Percentiles rank a stretch among this genome's conserved stretches.
phyloP scores from a whole-genome alignment of 768 basidiomycete species.

The Phaeolepiota aurea region DNA sequence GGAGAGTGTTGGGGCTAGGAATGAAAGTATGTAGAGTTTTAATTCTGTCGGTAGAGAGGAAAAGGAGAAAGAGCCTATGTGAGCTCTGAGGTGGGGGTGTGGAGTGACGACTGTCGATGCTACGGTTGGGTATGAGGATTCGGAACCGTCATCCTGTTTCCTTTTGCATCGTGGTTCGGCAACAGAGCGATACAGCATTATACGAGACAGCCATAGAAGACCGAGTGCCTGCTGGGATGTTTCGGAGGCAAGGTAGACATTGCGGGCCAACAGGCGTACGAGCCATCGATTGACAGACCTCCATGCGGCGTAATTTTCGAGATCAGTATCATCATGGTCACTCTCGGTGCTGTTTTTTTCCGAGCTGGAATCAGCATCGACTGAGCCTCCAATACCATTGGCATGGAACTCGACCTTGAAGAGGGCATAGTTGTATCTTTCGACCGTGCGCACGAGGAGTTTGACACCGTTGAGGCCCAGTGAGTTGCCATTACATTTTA shows the following conservation, averaged over 20 bases:
- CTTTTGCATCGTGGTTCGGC: slow-evolving; percentile 1
- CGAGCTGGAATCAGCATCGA: slow-evolving; percentile 6
- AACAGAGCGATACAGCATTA: slow-evolving; percentile 23
- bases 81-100: slow-evolving; percentile 7
- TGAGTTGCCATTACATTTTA: slow-evolving; percentile 50
- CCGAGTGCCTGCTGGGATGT: slow-evolving; percentile 38
- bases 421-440: slow-evolving; percentile 37
- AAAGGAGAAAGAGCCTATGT: slow-evolving; percentile 21
- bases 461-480: slow-evolving; percentile 37
- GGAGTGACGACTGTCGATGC: slow-evolving; percentile 2
- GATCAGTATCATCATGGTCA: not conserved
- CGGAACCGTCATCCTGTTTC: slow-evolving; percentile 4
- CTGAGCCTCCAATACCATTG: slow-evolving; percentile 24
- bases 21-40: slow-evolving; percentile 46
- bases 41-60: slow-evolving; percentile 45
- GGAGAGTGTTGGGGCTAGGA: slow-evolving; percentile 50
- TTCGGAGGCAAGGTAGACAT: slow-evolving; percentile 26
- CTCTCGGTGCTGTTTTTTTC: slow-evolving; percentile 12
- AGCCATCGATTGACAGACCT: slow-evolving; percentile 24
- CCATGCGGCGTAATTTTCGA: slow-evolving; percentile 17
- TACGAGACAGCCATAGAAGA: slow-evolving; percentile 42
- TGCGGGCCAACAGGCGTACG: slow-evolving; percentile 29
- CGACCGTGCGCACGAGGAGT: slow-evolving; percentile 35
- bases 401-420: slow-evolving; percentile 40
- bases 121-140: slow-evolving; percentile 1